These are phyloP conservation scores for Bisporella sp. DNA, from an alignment of 2,329 filamentous ascomycete species.

Conservation along the genomic window DNA sequence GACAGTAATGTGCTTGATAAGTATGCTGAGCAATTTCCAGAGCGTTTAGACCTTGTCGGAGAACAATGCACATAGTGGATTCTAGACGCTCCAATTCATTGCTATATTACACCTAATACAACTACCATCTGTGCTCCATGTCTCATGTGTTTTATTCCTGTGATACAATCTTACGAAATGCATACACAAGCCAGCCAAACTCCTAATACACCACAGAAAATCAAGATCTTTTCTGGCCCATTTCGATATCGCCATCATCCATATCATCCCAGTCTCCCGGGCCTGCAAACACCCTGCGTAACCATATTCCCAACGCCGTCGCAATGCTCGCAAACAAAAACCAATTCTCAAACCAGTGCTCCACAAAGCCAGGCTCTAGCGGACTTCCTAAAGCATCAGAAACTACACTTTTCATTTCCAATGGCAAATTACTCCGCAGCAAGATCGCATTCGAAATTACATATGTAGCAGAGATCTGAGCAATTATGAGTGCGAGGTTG, in stretches of 20 bases:
- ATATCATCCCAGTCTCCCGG: slow-evolving; percentile 46
- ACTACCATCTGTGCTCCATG: too few relatives aligned
- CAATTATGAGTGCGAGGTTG: slow-evolving; percentile 71
- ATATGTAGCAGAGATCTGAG: slow-evolving; percentile 77
- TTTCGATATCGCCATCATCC: slow-evolving; percentile 58
- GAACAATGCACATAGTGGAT: too few relatives aligned
- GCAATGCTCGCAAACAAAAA: slow-evolving; percentile 62
- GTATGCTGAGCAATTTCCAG: too few relatives aligned
- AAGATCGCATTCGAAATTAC: slow-evolving; percentile 76
- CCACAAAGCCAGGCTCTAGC: slow-evolving; percentile 60
- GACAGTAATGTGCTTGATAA: too few relatives aligned
- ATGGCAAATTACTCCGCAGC: slow-evolving; percentile 70
- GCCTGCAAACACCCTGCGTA: slow-evolving; percentile 54
- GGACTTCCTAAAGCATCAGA: slow-evolving; percentile 72
- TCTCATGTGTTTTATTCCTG: too few relatives aligned
- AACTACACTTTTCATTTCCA: slow-evolving; percentile 69
- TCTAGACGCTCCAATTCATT: too few relatives aligned
- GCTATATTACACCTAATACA: too few relatives aligned
- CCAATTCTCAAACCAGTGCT: slow-evolving; percentile 85
- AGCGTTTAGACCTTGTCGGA: too few relatives aligned
- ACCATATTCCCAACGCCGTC: slow-evolving; percentile 66
- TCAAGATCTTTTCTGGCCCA: slow-evolving; percentile 63
- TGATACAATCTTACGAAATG: too few relatives aligned
- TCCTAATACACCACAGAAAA: background rate
- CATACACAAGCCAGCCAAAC: too few relatives aligned